Conservation (phyloP, 176 grass and related monocot genomes). For the Oropetium thomaeum region DNA sequence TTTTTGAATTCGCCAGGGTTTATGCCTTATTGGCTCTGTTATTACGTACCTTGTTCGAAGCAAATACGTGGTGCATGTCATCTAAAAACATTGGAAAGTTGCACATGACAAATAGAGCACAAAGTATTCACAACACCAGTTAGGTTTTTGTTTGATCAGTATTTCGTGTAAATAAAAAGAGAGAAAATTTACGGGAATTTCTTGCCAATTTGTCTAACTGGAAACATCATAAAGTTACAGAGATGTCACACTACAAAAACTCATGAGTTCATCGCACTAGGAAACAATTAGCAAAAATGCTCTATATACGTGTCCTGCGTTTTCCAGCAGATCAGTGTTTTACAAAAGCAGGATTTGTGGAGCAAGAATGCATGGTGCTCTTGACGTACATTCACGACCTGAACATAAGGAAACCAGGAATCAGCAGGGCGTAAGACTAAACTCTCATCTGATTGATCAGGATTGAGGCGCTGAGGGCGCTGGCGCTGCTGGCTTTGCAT, state of each 20-base stretch:
- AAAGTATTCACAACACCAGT: background rate
- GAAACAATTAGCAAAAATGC: conserved; percentile 30
- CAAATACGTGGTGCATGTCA: background rate
- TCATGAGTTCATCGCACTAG: background rate
- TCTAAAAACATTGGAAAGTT: background rate
- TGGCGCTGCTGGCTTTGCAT: conserved; percentile 37
- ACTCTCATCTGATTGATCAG: conserved; percentile 28
- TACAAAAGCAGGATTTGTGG: conserved; percentile 25
- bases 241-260: background rate
- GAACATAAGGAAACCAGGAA: conserved; percentile 4
- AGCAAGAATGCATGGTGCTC: conserved; percentile 22
- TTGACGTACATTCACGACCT: background rate
- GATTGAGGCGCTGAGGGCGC: conserved; percentile 7
- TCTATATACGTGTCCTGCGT: conserved; percentile 29
- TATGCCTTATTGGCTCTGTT: background rate
- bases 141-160: background rate
- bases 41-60: background rate
- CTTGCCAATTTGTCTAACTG: background rate
- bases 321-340: conserved; percentile 25
- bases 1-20: background rate
- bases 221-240: conserved; percentile 1
- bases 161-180: background rate
- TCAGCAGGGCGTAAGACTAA: background rate
- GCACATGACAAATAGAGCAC: background rate
- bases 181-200: background rate